Base-by-base conservation (phyloP, 805 yeast species). In the Barnettozyma sp. region DNA sequence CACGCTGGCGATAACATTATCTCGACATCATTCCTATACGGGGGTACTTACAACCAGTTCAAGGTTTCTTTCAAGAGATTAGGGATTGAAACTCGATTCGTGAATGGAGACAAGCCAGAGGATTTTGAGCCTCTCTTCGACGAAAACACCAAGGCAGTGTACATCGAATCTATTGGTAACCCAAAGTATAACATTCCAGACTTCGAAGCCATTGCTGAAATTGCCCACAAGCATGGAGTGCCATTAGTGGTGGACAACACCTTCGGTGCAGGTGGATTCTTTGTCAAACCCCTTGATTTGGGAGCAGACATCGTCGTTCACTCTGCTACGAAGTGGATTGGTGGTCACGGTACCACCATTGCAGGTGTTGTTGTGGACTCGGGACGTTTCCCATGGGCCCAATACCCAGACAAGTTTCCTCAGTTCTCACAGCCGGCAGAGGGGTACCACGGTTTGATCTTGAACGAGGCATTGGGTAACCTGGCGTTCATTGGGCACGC, bases 251-350 rank as follows among this genome's bases (percentile, higher is more conserved):
- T 83, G 31, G 97, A 88, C 64, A 88, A 88, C 75, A 88, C 97
- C 14, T 88, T 88, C 52, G 97, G 95, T 56, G 96, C 96, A 29
- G 97, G 95, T 62, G 97, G 97, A 33, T 87, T 64, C 67, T 73
- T 83, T 51, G 74, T 84, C 41, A 77, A 73, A 47, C 97, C 97
- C 43, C 63, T 88, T 48, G 82, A 82, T 43, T 82, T 74, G 53
- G 97, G 97, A 47, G 97, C 86, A 31, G 96, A 88, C 58, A 81
- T 88, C 46, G 82, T 90, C 22, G 82, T 82, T 15, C 95, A 88
- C 61, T 87, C 96, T 42, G 95, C 96, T 37, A 88, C 97, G 41
- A 88, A 88, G 62, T 90, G 96, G 96, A 88, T 88, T 48, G 95
- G 95, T 45, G 97, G 97, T 41, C 97, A 88, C 57, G 97, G 97